These are phyloP conservation scores for Solanum clarkiae DNA, from an alignment of 257 asterid genomes.

Conservation along the genomic window DNA sequence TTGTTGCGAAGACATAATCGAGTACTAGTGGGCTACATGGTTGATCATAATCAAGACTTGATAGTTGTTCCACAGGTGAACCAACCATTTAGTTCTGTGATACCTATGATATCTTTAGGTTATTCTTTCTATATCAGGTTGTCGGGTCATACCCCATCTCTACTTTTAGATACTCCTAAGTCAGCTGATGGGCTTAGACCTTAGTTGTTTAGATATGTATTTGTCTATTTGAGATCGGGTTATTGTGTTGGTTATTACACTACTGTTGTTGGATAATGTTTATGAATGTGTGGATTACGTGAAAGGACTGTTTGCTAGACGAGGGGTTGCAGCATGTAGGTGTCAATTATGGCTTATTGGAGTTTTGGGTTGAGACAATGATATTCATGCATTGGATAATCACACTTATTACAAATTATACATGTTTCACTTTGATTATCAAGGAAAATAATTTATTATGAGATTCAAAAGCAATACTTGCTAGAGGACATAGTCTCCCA, in stretches of 20 bases:
- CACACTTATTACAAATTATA: background rate
- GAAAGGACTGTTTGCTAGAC: background rate
- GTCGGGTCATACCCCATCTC: background rate
- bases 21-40: background rate
- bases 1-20: background rate
- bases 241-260: background rate
- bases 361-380: background rate
- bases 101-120: background rate
- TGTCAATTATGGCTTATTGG: background rate
- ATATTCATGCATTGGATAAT: background rate
- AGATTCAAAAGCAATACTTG: slow-evolving; percentile 2
- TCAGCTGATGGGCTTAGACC: background rate
- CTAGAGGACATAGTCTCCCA: slow-evolving; percentile 4
- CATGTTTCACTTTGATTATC: background rate
- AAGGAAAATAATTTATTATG: background rate
- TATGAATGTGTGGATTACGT: background rate
- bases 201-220: background rate
- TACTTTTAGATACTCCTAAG: background rate
- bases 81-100: background rate
- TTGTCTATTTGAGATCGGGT: background rate
- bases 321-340: background rate
- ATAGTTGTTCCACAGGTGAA: background rate
- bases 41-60: background rate
- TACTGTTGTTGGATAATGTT: background rate
- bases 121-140: background rate